These are phyloP conservation scores for Hirschfeldia incana DNA, from an alignment of 345 rosid species.

Conservation along the genomic window DNA sequence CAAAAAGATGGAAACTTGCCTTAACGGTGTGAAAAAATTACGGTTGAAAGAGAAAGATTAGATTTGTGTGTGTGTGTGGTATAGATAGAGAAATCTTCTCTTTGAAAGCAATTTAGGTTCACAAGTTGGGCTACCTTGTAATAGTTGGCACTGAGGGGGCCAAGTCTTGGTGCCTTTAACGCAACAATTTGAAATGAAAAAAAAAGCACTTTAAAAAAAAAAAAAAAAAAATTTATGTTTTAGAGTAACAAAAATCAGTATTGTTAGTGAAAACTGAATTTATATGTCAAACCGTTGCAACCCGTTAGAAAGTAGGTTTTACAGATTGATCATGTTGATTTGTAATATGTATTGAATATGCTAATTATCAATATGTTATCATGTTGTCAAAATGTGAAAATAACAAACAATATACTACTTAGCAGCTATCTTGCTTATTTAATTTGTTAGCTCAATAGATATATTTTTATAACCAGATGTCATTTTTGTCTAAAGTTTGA, in stretches of 20 bases:
- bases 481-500: background rate
- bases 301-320: background rate
- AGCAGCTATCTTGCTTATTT: background rate
- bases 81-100: background rate
- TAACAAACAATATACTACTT: background rate
- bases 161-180: background rate
- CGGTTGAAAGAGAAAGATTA: background rate
- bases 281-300: background rate
- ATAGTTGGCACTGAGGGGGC: background rate
- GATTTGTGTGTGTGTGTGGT: background rate
- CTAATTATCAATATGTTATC: background rate
- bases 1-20: background rate
- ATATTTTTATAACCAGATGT: background rate
- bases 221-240: no score
- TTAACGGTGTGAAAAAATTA: background rate
- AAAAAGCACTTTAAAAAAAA: background rate
- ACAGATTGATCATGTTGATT: background rate
- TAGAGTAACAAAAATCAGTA: background rate
- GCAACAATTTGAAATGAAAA: background rate
- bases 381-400: background rate
- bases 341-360: background rate
- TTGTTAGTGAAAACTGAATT: background rate
- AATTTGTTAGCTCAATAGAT: background rate
- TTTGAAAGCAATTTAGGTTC: background rate
- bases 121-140: background rate